Evolutionary conservation across 192 early-diverging fungal species (phyloP).

Genomic region (Coemansia sp.): DNA sequence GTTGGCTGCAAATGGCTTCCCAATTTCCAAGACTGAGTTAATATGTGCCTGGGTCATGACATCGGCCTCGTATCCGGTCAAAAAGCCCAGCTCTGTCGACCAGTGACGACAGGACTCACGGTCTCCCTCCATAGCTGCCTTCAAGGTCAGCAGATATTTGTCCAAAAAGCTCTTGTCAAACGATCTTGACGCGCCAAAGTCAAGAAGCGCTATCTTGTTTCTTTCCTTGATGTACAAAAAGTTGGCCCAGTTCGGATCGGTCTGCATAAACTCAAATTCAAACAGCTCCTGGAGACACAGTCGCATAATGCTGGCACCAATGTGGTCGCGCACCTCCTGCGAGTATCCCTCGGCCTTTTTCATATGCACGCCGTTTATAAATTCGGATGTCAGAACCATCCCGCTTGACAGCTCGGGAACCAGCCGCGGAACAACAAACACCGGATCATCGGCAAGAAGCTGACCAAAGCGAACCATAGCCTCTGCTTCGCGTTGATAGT

Average conservation of each 20-base stretch:
- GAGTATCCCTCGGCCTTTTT: conserved; percentile 58
- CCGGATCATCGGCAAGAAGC: conserved; percentile 61
- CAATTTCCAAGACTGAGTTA: conserved; percentile 81
- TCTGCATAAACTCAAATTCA: conserved; percentile 96
- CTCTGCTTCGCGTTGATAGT: conserved; percentile 86
- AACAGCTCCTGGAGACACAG: conserved; percentile 91
- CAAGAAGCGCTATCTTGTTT: conserved; percentile 79
- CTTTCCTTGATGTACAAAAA: conserved; percentile 80
- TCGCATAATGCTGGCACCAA: conserved; percentile 72
- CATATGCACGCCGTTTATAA: conserved; percentile 73
- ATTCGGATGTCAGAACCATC: conserved; percentile 78
- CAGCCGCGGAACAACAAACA: conserved; percentile 73
- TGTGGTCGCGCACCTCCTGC: conserved; percentile 62
- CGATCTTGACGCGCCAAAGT: conserved; percentile 91
- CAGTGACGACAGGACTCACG: conserved; percentile 72
- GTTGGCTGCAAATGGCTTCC: conserved; percentile 72
- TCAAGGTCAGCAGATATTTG: conserved; percentile 73
- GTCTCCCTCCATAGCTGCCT: conserved; percentile 70
- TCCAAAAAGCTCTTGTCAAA: conserved; percentile 75
- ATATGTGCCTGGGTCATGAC: conserved; percentile 86
- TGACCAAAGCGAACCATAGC: conserved; percentile 68
- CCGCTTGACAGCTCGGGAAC: conserved; percentile 66
- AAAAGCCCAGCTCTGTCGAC: conserved; percentile 81
- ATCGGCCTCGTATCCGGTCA: conserved; percentile 91
- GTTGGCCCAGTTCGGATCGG: conserved; percentile 99